Base-by-base conservation (phyloP, 176 grass and related monocot species). In the Juncus effusus region DNA sequence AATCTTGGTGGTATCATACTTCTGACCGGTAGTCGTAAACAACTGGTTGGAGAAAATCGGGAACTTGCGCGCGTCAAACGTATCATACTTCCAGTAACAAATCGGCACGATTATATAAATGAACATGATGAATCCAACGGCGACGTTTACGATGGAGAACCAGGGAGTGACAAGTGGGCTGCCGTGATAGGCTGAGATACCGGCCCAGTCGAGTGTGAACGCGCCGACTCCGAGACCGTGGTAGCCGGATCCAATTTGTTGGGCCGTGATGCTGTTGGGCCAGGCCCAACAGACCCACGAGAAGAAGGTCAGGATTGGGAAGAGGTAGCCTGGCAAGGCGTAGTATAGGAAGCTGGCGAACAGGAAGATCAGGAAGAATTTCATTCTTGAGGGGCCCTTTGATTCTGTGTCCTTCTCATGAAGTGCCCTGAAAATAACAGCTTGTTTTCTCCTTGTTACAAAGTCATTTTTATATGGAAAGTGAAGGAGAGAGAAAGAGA, bases 21-120 rank as follows among this genome's bases (percentile, higher is more conserved):
- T 92, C 51, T 93, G 80, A 4, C 94, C 88, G 0, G 82, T 14
- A 2, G 83, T 28, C 3, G 88, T 97, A 79, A 97, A 97, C 64
- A 97, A 82, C 81, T 92, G 85, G 69, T 97, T 97, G 59, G 94
- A 97, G 78, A 97, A 97, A 64, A 97, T 89, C 3, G 94, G 94
- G 59, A 93, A 97, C 51, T 61, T 75, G 14, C 83, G 63, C 4
- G 94, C 94, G 72, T 92, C 94, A 56, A 97, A 97, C 10, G 94
- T 93, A 85, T 92, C 80, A 78, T 75, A 97, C 68, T 72, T 83
- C 94, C 94, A 97, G 67, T 97, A 97, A 79, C 94, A 93, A 47
- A 97, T 38, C 40, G 94, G 94, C 16, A 97, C 75, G 49, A 97
- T 89, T 63, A 97, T 36, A 80, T 97, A 97, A 80, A 97, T 78